Base-by-base conservation (phyloP, 2,329 filamentous ascomycete species). In the Clonostachys chloroleuca region DNA sequence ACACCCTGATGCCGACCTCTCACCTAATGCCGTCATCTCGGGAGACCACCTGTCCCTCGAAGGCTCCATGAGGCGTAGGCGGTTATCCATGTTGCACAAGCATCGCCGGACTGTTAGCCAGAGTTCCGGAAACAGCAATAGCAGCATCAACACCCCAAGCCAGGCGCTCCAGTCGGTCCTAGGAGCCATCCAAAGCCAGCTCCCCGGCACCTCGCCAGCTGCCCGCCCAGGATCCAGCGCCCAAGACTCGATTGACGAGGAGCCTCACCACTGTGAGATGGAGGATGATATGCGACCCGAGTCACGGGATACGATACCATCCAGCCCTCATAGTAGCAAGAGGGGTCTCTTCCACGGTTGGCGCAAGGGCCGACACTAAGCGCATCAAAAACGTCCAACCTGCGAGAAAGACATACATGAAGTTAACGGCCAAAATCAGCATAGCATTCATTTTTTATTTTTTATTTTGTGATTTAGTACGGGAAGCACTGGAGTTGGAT, bases 1-100 rank as follows among this genome's bases (percentile, higher is more conserved):
- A 17, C 81, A 85, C 50, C 82, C 82, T 18, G 80, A 83, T 16
- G 82, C 82, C 49, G 73, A 83, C 54, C 69, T 78, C 7, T 76
- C 73, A 13, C 73, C 74, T 43, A 72, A 79, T 51, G 81, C 80
- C 41, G 74, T 67, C 55, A 79, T 86, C 49, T 73, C 73, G 37
- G 72, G 76, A 46, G 72, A 77, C 46, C 78, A 83, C 51, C 63
- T 80, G 41, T 67, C 73, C 46, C 62, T 73, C 2, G 61, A 64
- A 20, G 66, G 64, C 43, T 66, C 68, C 34, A 56, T 74, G 40
- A 60, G 65, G 35, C 68, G 74, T 41, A 68, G 73, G 39, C 69
- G 69, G 41, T 70, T 68, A 24, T 72, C 72, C 3, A 72, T 80
- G 53, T 58, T 78, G 40, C 58, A 63, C 52, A 75, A 73, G 56